A percentile compares a stretch with the other conserved stretches of the same genome.
Evolutionary conservation across 371 early-diverging fungal genomes (phyloP).

Genomic region (Rhizopus arrhizus): DNA sequence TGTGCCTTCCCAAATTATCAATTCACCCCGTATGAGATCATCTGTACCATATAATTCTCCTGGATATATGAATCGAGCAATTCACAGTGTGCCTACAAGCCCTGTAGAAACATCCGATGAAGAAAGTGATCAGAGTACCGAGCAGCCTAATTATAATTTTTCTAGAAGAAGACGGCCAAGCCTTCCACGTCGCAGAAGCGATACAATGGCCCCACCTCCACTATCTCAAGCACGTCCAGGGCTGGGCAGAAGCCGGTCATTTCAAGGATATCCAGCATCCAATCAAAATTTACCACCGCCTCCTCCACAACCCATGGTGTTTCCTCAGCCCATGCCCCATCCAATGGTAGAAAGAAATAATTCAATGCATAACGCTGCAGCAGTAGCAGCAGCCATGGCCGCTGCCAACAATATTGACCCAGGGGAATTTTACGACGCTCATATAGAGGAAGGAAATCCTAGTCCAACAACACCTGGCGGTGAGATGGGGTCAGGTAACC

Average conservation of each 20-base stretch:
- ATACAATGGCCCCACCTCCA: conserved; percentile 1
- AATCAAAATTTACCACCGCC: conserved; percentile 1
- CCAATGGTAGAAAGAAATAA: conserved; percentile 14
- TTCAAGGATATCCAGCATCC: conserved; percentile 10
- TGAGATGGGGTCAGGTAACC: neutral
- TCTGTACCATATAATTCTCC: neutral
- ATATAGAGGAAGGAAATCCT: neutral
- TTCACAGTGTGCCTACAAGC: conserved; percentile 7
- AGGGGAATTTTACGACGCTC: conserved; percentile 11
- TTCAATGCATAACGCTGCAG: conserved; percentile 3
- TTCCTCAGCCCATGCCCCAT: conserved; percentile 14
- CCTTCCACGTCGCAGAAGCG: neutral
- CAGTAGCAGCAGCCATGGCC: neutral
- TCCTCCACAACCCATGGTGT: conserved; percentile 10
- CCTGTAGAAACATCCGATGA: conserved; percentile 8
- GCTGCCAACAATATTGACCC: neutral
- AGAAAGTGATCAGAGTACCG: neutral
- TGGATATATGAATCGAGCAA: neutral
- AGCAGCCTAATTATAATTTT: neutral
- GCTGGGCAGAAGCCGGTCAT: conserved; percentile 13
- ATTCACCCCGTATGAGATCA: too few relatives aligned
- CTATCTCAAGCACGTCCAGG: neutral
- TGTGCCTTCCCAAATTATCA: neutral
- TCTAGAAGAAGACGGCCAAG: neutral
- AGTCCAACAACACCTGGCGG: neutral